Conservation (phyloP, 1,284 basidiomycete species). For the Leccinum pachyderme region DNA sequence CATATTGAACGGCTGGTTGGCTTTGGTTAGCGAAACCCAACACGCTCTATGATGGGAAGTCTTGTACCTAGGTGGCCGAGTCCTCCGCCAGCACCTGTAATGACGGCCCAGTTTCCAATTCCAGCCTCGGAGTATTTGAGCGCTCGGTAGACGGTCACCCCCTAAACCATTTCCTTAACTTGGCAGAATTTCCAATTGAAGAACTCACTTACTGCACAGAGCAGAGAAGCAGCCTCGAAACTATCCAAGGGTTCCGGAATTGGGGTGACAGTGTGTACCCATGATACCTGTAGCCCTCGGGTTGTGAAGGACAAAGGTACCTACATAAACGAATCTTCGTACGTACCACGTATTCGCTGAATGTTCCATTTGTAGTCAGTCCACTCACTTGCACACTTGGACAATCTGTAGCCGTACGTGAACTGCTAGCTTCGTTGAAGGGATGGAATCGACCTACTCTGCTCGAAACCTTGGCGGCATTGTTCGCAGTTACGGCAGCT, state of each 20-base stretch:
- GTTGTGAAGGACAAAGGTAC: not conserved
- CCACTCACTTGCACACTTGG: conserved; percentile 61
- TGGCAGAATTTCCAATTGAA: not conserved
- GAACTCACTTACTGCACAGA: conserved; percentile 63
- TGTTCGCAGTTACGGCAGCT: conserved; percentile 72
- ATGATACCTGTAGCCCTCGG: conserved; percentile 47
- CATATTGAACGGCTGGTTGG: conserved; percentile 70
- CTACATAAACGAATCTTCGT: too few relatives aligned
- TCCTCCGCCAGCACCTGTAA: conserved; percentile 78
- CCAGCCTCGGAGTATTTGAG: conserved; percentile 71
- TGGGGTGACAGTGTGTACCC: conserved; percentile 67
- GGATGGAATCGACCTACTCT: conserved; percentile 43
- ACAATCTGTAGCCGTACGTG: conserved; percentile 48
- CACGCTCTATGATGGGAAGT: too few relatives aligned
- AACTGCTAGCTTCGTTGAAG: not conserved
- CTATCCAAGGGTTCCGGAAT: conserved; percentile 70
- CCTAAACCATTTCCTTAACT: conserved; percentile 36
- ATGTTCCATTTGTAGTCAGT: conserved; percentile 80
- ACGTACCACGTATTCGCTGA: conserved; percentile 74
- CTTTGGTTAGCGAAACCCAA: not conserved
- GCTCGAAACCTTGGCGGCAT: conserved; percentile 73
- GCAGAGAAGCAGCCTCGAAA: conserved; percentile 75
- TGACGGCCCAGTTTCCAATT: conserved; percentile 79
- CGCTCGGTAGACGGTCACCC: conserved; percentile 81
- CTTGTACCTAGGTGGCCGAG: conserved; percentile 61